Percentiles rank a stretch among this genome's conserved stretches.
These are phyloP conservation scores for Bassia scoparia DNA, from an alignment of 148 eudicot species.

Conservation along the genomic window DNA sequence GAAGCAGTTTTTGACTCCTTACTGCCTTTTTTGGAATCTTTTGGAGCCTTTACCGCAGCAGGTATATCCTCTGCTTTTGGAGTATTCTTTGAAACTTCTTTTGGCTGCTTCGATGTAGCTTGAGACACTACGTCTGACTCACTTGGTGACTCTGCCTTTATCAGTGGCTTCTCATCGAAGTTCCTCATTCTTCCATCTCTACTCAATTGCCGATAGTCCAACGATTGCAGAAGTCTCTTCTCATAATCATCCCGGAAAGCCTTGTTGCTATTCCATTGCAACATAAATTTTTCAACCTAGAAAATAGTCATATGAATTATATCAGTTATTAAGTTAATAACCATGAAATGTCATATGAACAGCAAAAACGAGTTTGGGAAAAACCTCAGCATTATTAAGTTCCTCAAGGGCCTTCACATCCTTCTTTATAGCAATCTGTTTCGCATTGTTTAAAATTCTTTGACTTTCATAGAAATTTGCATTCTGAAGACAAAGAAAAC, in stretches of 20 bases:
- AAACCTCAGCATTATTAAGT: slow-evolving; percentile 38
- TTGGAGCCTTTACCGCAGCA: slow-evolving; percentile 37
- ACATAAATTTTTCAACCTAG: slow-evolving; percentile 70
- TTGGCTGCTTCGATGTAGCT: slow-evolving; percentile 38
- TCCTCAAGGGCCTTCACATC: slow-evolving; percentile 47
- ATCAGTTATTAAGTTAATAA: neutral
- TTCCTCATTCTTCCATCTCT: slow-evolving; percentile 83
- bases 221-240: slow-evolving; percentile 58
- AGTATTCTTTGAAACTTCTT: slow-evolving; percentile 39
- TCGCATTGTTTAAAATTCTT: slow-evolving; percentile 27
- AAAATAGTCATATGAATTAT: slow-evolving; percentile 1
- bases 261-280: slow-evolving; percentile 59
- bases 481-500: slow-evolving; percentile 34
- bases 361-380: neutral
- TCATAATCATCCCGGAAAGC: slow-evolving; percentile 72
- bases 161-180: slow-evolving; percentile 71
- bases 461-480: slow-evolving; percentile 34
- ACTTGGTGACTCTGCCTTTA: slow-evolving; percentile 33
- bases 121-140: slow-evolving; percentile 32
- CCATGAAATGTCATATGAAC: neutral
- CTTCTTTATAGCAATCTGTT: slow-evolving; percentile 49
- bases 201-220: slow-evolving; percentile 68
- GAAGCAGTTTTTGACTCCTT: slow-evolving; percentile 31
- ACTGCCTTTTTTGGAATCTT: slow-evolving; percentile 39
- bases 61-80: slow-evolving; percentile 26